Base-by-base conservation (phyloP, 345 rosid species). In the Nasturtium officinale region DNA sequence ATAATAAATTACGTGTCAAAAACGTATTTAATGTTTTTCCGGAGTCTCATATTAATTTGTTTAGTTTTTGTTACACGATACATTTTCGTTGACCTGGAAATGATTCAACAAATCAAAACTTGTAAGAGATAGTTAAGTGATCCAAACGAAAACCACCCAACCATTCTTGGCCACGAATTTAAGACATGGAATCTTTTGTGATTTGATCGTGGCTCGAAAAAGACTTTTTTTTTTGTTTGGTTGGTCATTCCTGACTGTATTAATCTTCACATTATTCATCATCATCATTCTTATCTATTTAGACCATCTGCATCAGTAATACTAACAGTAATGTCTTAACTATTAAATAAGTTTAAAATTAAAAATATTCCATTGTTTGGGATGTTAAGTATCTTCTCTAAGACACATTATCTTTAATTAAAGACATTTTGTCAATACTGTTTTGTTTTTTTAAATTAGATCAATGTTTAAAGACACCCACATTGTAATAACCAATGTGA, bases 181-280 rank as follows among this genome's bases (percentile, higher is more conserved):
- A 50, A 67, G 47, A 38, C 54, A 15, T 16, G 21, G 3, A 58
- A 38, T 58, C 15, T 58, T 66, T 25, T 46, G 38, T 47, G 29
- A 25, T 65, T 47, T 65, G 15, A 52, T 65, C 67, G 72, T 48
- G 61, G 72, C 72, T 67, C 73, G 61, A n/a, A 74, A 9, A 74
- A 37, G 53, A 58, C 53, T n/a, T n/a, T n/a, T 47, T 66, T 57
- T 72, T 26, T 25, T 6, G 43, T 26, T 25, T 6, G 43, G 7
- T 33, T 9, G 12, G 11, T 43, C 78, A 65, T 12, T 25, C 15
- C 4, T 17, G 45, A 25, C 17, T 65, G 48, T 16, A 65, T 2
- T 57, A 57, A 47, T 56, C 72, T 56, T 11, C 50, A 26, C 13
- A 42, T 38, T 9, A 65, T 13, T 66, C 67, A 65, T 74, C 21